phyloP scores from a whole-genome alignment of 148 eudicot species.

The Chenopodium berlandieri region DNA sequence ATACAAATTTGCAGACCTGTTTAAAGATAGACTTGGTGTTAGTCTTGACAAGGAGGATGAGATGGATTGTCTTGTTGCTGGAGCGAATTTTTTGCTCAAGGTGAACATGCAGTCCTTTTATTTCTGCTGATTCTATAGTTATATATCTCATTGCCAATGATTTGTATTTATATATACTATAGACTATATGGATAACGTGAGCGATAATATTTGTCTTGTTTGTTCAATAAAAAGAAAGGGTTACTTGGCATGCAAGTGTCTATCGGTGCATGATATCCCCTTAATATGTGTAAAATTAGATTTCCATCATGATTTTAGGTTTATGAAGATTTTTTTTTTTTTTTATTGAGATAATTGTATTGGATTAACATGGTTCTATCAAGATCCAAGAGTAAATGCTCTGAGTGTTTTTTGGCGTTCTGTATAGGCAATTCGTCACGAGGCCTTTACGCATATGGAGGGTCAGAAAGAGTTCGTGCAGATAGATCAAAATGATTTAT shows the following conservation, averaged over 20 bases:
- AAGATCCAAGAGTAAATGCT: not conserved
- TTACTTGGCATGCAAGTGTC: not conserved
- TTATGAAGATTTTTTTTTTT: too few relatives aligned
- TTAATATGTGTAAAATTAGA: not conserved
- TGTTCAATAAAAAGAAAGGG: not conserved
- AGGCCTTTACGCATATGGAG: constrained; percentile 95
- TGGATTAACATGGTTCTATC: not conserved
- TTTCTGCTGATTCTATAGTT: not conserved
- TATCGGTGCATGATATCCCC: not conserved
- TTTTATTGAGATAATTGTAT: too few relatives aligned
- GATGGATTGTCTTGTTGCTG: constrained; percentile 90
- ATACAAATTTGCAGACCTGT: constrained; percentile 82
- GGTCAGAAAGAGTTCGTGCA: constrained; percentile 94
- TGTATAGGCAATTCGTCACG: constrained; percentile 89
- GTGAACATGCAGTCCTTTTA: constrained; percentile 32
- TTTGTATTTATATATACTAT: not conserved
- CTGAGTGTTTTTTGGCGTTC: constrained; percentile 6
- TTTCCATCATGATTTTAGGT: too few relatives aligned
- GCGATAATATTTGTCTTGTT: not conserved
- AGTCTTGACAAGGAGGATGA: constrained; percentile 97
- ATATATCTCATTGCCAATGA: not conserved
- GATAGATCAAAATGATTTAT: constrained; percentile 86
- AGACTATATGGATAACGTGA: not conserved
- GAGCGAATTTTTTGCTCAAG: constrained; percentile 94
- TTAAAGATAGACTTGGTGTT: constrained; percentile 93